Conservation (phyloP, 495 filamentous ascomycete genomes). For the Friedmanniomyces endolithicus region DNA sequence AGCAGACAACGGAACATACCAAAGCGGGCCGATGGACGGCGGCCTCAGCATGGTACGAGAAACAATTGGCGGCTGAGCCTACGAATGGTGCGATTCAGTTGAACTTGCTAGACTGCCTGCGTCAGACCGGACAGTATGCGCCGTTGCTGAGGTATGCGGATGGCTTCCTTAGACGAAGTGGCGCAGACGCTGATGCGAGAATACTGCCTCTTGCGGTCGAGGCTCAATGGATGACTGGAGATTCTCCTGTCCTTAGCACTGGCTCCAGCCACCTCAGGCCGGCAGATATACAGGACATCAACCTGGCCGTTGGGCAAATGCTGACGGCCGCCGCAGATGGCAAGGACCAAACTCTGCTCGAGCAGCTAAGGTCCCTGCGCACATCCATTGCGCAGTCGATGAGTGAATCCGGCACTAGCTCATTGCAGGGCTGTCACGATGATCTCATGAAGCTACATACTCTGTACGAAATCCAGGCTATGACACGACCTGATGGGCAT, state of each 20-base stretch:
- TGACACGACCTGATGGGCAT: slow-evolving; percentile 42
- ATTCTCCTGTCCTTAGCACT: slow-evolving; percentile 49
- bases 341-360: slow-evolving; percentile 41
- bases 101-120: slow-evolving; percentile 76
- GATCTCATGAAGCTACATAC: slow-evolving; percentile 72
- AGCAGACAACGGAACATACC: slow-evolving; percentile 80
- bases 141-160: slow-evolving; percentile 18
- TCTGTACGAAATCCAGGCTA: slow-evolving; percentile 72
- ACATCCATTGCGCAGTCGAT: slow-evolving; percentile 60
- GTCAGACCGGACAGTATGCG: slow-evolving; percentile 39
- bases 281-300: slow-evolving; percentile 54
- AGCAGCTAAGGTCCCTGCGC: slow-evolving; percentile 50
- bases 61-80: slow-evolving; percentile 66
- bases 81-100: slow-evolving; percentile 63
- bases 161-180: slow-evolving; percentile 60
- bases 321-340: slow-evolving; percentile 51
- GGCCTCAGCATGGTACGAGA: slow-evolving; percentile 94
- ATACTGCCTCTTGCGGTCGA: slow-evolving; percentile 33
- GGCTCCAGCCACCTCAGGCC: too few species aligned
- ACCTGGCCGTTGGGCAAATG: slow-evolving; percentile 63
- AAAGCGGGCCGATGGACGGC: slow-evolving; percentile 97
- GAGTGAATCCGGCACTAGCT: slow-evolving; percentile 59
- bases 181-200: background rate
- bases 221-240: slow-evolving; percentile 74
- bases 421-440: slow-evolving; percentile 70